Conservation (phyloP, 2,329 filamentous ascomycete genomes). For the Fusarium tupiense region DNA sequence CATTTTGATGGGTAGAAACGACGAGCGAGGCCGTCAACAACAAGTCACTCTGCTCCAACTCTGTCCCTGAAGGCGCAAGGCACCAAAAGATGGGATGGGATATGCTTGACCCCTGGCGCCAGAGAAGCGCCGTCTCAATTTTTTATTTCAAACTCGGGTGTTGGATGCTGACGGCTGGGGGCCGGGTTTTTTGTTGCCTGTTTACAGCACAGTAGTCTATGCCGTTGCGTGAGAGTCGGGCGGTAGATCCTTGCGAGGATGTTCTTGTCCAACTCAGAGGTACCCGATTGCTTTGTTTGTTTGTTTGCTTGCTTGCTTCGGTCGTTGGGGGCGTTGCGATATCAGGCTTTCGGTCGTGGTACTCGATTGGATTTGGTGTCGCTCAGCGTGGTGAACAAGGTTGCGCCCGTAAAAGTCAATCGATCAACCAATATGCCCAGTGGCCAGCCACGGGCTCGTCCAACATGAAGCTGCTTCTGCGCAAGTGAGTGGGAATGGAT, state of each 20-base stretch:
- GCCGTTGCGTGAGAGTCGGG: slow-evolving; percentile 1
- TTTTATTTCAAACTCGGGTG: slow-evolving; percentile 10
- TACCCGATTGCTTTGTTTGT: neutral
- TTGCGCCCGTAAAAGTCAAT: slow-evolving; percentile 12
- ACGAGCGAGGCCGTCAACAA: slow-evolving; percentile 32
- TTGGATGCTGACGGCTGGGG: slow-evolving; percentile 25
- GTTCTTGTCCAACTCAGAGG: slow-evolving; percentile 1
- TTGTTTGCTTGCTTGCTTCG: slow-evolving; percentile 18
- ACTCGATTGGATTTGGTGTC: slow-evolving; percentile 12
- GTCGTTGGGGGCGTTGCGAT: slow-evolving; percentile 4
- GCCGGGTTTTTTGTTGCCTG: slow-evolving; percentile 8
- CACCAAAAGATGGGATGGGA: slow-evolving; percentile 21
- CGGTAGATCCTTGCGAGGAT: slow-evolving; percentile 24
- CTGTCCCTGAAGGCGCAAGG: slow-evolving; percentile 29
- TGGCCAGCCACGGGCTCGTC: slow-evolving; percentile 40
- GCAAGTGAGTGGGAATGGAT: slow-evolving; percentile 4
- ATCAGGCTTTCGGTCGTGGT: slow-evolving; percentile 17
- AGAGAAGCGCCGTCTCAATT: slow-evolving; percentile 19
- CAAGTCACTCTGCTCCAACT: slow-evolving; percentile 19
- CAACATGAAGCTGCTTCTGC: slow-evolving; percentile 24
- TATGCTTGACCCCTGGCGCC: slow-evolving; percentile 30
- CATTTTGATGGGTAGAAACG: slow-evolving; percentile 54
- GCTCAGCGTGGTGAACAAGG: neutral
- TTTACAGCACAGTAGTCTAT: neutral
- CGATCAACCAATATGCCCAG: slow-evolving; percentile 18